Conservation (phyloP, 495 filamentous ascomycete genomes). For the Xylaria palmicola region DNA sequence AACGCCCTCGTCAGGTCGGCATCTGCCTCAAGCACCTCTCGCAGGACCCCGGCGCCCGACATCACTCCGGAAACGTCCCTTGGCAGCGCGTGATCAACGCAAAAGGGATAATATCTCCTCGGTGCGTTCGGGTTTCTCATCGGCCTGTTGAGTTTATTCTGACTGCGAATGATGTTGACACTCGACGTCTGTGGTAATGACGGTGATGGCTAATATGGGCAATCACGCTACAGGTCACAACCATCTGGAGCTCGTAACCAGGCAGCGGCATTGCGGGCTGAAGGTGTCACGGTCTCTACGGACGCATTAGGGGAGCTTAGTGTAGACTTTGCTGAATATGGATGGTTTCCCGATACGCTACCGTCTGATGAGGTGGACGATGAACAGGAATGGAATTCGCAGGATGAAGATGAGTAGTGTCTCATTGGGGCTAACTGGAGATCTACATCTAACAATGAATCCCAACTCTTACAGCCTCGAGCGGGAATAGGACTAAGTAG, state of each 20-base stretch:
- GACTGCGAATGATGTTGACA: background rate
- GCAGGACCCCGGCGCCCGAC: slow-evolving; percentile 42
- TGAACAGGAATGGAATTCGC: slow-evolving; percentile 15
- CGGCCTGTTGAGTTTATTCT: background rate
- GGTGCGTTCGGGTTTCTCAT: slow-evolving; percentile 47
- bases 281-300: slow-evolving; percentile 66
- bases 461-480: no score
- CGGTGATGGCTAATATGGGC: background rate
- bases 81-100: slow-evolving; percentile 93
- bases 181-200: no score
- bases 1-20: slow-evolving; percentile 80
- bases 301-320: slow-evolving; percentile 68
- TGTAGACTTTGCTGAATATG: slow-evolving; percentile 65
- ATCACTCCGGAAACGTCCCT: slow-evolving; percentile 75
- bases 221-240: slow-evolving; percentile 50
- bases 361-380: slow-evolving; percentile 52
- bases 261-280: slow-evolving; percentile 61
- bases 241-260: slow-evolving; percentile 68
- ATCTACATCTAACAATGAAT: background rate
- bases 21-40: slow-evolving; percentile 85
- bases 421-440: background rate
- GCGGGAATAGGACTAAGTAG: background rate
- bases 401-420: slow-evolving; percentile 3
- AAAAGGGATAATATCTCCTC: slow-evolving; percentile 79
- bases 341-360: slow-evolving; percentile 70